Evolutionary conservation across 2,329 filamentous ascomycete genomes (phyloP).

Genomic region (Monosporascus sp.): DNA sequence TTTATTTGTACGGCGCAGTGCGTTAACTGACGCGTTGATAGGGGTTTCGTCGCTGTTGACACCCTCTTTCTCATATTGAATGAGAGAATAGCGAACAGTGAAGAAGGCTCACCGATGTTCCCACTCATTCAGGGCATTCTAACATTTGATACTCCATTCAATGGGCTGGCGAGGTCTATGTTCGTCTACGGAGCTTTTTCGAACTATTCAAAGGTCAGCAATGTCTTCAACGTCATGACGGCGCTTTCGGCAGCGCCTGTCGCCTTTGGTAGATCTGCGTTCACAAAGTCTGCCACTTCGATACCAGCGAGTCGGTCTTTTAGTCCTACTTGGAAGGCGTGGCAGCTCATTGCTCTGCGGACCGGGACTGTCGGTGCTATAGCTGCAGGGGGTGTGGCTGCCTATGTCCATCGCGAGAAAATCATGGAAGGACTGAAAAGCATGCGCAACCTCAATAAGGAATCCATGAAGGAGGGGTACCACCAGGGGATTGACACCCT

Average conservation of each 20-base stretch:
- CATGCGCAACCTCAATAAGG: slow-evolving; percentile 42
- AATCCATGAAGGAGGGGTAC: slow-evolving; percentile 43
- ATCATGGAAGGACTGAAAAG: slow-evolving; percentile 48
- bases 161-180: slow-evolving; percentile 57
- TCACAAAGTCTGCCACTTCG: slow-evolving; percentile 12
- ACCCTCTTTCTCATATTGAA: slow-evolving; percentile 67
- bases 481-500: slow-evolving; percentile 43
- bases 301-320: slow-evolving; percentile 18
- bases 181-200: slow-evolving; percentile 57
- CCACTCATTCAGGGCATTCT: slow-evolving; percentile 76
- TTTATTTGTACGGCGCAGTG: too few species aligned
- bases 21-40: slow-evolving; percentile 51
- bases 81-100: slow-evolving; percentile 47
- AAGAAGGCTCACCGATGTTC: slow-evolving; percentile 53
- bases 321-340: slow-evolving; percentile 44
- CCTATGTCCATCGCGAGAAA: slow-evolving; percentile 71
- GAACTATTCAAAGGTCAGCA: slow-evolving; percentile 53
- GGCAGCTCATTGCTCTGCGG: slow-evolving; percentile 66
- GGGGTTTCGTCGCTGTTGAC: slow-evolving; percentile 79
- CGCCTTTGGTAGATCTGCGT: slow-evolving; percentile 33
- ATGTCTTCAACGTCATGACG: slow-evolving; percentile 53
- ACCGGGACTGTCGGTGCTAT: slow-evolving; percentile 79
- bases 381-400: slow-evolving; percentile 72
- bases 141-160: slow-evolving; percentile 81
- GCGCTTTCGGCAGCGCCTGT: slow-evolving; percentile 46